phyloP scores from a whole-genome alignment of 192 early-diverging fungal species.

The Coemansia sp. region DNA sequence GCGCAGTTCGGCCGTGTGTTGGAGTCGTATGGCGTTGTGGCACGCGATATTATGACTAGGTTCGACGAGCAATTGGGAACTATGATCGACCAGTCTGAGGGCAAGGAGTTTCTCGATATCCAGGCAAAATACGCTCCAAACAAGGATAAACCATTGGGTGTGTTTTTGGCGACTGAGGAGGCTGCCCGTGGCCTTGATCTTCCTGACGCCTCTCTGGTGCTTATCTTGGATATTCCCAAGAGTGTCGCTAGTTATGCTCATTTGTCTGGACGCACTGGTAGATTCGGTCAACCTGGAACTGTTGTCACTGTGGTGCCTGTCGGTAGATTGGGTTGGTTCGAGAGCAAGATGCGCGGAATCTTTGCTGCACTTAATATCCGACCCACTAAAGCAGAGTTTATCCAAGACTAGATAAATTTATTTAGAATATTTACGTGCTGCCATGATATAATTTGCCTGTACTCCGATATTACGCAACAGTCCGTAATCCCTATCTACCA shows the following conservation, averaged over 20 bases:
- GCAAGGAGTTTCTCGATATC: background rate
- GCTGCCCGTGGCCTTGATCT: constrained; percentile 87
- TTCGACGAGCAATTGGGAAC: constrained; percentile 5
- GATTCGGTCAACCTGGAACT: constrained; percentile 63
- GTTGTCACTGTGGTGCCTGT: constrained; percentile 45
- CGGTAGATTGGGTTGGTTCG: constrained; percentile 31
- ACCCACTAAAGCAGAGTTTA: background rate
- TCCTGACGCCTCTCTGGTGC: constrained; percentile 75
- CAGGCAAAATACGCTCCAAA: background rate
- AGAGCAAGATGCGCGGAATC: constrained; percentile 54
- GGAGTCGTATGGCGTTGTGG: constrained; percentile 21
- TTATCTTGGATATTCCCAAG: constrained; percentile 79
- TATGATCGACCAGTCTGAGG: background rate
- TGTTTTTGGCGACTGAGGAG: constrained; percentile 73
- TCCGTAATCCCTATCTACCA: constrained; percentile 45
- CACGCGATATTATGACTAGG: constrained; percentile 31
- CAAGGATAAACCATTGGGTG: background rate
- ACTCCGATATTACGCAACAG: constrained; percentile 34
- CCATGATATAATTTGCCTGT: constrained; percentile 57
- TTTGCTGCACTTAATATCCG: constrained; percentile 5
- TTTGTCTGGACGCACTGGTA: constrained; percentile 84
- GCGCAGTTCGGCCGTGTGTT: constrained; percentile 23
- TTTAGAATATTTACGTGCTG: constrained; percentile 33
- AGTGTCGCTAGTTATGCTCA: constrained; percentile 76
- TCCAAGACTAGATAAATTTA: constrained; percentile 2